A percentile compares a stretch with the other conserved stretches of the same genome.
Evolutionary conservation across 2,329 filamentous ascomycete genomes (phyloP).

Genomic region (Alternaria hordeiaustralica): DNA sequence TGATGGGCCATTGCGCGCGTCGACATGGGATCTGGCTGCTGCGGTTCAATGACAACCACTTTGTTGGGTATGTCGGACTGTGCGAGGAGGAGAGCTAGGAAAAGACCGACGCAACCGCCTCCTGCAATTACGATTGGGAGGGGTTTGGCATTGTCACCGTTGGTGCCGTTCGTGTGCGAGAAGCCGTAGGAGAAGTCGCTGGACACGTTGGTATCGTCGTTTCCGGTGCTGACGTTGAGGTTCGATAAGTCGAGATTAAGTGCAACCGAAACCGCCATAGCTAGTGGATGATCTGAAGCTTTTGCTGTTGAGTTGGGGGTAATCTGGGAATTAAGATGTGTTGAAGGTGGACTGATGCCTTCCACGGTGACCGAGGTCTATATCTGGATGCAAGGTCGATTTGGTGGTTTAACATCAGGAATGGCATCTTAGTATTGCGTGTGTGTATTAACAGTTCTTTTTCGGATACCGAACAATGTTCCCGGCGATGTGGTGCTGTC

Average conservation of each 20-base stretch:
- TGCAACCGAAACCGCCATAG: background rate
- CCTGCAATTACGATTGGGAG: conserved; percentile 48
- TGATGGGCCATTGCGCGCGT: conserved; percentile 54
- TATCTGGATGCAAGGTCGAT: background rate
- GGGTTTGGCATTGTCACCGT: background rate
- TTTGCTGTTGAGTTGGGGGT: background rate
- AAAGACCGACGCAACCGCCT: conserved; percentile 51
- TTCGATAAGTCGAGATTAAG: background rate
- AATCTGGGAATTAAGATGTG: background rate
- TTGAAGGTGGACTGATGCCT: background rate
- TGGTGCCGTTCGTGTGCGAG: background rate
- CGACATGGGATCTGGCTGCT: conserved; percentile 31
- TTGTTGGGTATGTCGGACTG: conserved; percentile 42
- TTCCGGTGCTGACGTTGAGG: background rate
- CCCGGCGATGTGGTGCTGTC: background rate
- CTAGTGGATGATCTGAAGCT: background rate
- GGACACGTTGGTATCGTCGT: background rate
- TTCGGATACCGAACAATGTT: background rate
- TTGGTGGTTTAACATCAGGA: background rate
- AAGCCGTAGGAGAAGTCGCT: background rate
- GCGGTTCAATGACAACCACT: conserved; percentile 44
- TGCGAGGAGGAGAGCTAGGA: conserved; percentile 49
- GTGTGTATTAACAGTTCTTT: background rate
- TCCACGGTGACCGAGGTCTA: background rate
- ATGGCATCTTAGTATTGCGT: background rate